Conservation (phyloP, 768 basidiomycete genomes). For the Phallus indusiatus region DNA sequence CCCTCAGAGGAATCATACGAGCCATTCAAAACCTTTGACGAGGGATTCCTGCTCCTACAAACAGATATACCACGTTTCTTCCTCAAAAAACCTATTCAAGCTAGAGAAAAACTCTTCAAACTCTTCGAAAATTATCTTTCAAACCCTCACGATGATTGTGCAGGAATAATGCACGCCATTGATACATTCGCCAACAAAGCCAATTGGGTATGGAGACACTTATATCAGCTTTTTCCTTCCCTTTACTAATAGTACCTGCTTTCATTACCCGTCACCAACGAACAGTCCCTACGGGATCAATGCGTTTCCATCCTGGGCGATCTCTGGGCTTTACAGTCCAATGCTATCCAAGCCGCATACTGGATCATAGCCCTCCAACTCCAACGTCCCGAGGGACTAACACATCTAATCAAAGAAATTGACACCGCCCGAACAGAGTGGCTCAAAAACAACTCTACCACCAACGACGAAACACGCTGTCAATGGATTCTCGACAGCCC, state of each 20-base stretch:
- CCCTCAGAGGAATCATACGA: constrained; percentile 9
- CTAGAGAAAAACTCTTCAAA: constrained; percentile 13
- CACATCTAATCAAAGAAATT: constrained; percentile 14
- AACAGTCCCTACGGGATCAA: constrained; percentile 11
- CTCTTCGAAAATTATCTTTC: background rate
- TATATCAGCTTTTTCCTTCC: background rate
- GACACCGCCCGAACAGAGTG: constrained; percentile 10
- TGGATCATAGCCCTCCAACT: constrained; percentile 16
- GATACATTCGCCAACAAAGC: constrained; percentile 10
- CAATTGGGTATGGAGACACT: constrained; percentile 8
- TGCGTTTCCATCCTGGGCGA: constrained; percentile 11
- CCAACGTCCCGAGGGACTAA: constrained; percentile 14
- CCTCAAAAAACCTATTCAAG: constrained; percentile 7
- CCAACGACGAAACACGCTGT: background rate
- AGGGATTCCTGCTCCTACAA: constrained; percentile 13
- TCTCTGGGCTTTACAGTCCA: constrained; percentile 18
- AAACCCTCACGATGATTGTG: background rate
- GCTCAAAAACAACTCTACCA: constrained; percentile 9
- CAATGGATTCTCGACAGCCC: background rate
- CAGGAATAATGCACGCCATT: constrained; percentile 9
- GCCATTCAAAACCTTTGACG: constrained; percentile 17
- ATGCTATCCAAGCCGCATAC: constrained; percentile 17
- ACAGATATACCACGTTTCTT: constrained; percentile 15
- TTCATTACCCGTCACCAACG: background rate
- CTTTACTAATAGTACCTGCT: background rate